Evolutionary conservation across 2,329 filamentous ascomycete genomes (phyloP).

Genomic region (Capronia coronata): DNA sequence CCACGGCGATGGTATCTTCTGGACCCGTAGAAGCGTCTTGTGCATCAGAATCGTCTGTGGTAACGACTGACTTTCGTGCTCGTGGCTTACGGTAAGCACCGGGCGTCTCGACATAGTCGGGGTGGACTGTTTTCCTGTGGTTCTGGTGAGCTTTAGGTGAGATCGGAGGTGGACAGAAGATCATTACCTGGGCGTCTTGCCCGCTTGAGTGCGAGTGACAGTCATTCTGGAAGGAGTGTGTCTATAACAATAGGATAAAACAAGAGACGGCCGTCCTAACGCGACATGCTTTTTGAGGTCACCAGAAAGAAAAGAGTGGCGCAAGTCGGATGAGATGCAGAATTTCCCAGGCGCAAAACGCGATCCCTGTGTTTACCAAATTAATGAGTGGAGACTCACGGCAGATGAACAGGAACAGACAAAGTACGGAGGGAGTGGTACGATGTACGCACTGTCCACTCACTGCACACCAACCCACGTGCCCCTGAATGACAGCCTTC

Average conservation of each 20-base stretch:
- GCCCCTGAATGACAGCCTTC: no score
- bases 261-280: constrained; percentile 2
- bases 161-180: constrained; percentile 7
- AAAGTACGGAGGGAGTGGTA: no score
- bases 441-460: no score
- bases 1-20: constrained; percentile 5
- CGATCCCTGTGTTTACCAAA: neutral
- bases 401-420: no score
- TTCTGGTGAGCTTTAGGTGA: constrained; percentile 1
- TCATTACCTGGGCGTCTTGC: constrained; percentile 48
- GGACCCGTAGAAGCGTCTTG: constrained; percentile 14
- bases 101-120: constrained; percentile 49
- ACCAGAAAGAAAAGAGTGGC: constrained; percentile 1
- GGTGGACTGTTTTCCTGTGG: constrained; percentile 46
- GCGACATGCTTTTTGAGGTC: neutral
- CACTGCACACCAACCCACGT: no score
- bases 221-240: constrained; percentile 33
- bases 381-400: no score
- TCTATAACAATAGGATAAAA: neutral
- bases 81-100: constrained; percentile 27
- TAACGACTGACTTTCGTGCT: constrained; percentile 20
- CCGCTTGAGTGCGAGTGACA: constrained; percentile 47
- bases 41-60: constrained; percentile 19
- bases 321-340: constrained; percentile 1
- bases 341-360: neutral